Evolutionary conservation across 179 eudicot genomes (phyloP).

Genomic region (Corrigiola litoralis): DNA sequence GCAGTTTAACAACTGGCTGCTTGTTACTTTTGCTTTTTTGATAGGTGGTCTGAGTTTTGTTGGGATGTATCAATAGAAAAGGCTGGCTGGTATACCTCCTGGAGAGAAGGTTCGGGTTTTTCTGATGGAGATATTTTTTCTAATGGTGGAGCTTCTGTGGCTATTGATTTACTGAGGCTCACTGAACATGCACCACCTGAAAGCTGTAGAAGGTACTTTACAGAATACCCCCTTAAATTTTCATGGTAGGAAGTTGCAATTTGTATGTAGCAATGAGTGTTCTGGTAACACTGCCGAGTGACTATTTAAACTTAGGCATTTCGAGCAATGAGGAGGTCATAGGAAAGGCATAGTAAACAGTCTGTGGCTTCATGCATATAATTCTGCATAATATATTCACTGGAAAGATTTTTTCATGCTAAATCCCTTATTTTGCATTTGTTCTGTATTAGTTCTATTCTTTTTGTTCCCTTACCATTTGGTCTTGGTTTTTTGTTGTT

Average conservation of each 20-base stretch:
- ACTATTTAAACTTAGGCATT: no score
- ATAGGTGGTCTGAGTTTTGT: conserved; percentile 82
- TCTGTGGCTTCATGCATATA: no score
- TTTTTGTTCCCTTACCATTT: neutral
- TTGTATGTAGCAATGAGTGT: no score
- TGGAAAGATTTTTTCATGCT: neutral
- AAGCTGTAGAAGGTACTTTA: conserved; percentile 22
- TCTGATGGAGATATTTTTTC: conserved; percentile 20
- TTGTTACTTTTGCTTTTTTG: neutral
- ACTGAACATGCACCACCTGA: conserved; percentile 27
- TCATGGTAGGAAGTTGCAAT: no score
- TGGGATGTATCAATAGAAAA: conserved; percentile 75
- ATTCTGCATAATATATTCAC: neutral
- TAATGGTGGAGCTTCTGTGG: conserved; percentile 15
- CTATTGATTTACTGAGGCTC: conserved; percentile 28
- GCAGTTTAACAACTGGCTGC: neutral
- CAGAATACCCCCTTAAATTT: no score
- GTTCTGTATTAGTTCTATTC: neutral
- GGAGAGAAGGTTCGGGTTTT: conserved; percentile 10
- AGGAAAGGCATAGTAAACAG: no score
- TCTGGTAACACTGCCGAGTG: no score
- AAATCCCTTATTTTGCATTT: neutral
- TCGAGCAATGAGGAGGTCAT: no score
- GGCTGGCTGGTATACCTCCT: conserved; percentile 64
- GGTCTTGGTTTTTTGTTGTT: conserved; percentile 5